Conservation (phyloP, 139 green algal genomes). For the Chlamydomonas asymmetrica region DNA sequence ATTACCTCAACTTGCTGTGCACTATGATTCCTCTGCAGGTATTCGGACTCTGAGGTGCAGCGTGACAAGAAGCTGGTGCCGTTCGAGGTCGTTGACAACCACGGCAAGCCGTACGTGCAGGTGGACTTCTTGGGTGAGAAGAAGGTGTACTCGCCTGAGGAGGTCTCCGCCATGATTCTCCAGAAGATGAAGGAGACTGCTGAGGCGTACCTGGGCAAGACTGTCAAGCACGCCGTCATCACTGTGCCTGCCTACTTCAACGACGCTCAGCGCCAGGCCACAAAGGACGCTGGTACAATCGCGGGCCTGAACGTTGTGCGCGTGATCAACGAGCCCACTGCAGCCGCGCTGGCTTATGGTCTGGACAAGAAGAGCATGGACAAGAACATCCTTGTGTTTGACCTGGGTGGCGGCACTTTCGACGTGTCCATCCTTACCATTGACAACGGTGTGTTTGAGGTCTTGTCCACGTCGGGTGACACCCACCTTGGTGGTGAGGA, state of each 20-base stretch:
- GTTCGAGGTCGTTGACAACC: slow-evolving; percentile 47
- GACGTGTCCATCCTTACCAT: slow-evolving; percentile 96
- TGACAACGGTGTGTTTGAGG: slow-evolving; percentile 79
- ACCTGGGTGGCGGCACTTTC: slow-evolving; percentile 93
- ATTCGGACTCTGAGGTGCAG: slow-evolving; percentile 76
- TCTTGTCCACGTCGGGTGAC: slow-evolving; percentile 91
- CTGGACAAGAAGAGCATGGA: slow-evolving; percentile 72
- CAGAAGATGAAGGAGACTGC: slow-evolving; percentile 83
- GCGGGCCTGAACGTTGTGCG: slow-evolving; percentile 91
- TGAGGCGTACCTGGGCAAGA: slow-evolving; percentile 73
- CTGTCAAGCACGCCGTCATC: slow-evolving; percentile 88
- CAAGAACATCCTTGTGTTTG: slow-evolving; percentile 90
- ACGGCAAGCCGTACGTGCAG: slow-evolving; percentile 46
- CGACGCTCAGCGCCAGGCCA: slow-evolving; percentile 90
- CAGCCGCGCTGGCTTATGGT: slow-evolving; percentile 86
- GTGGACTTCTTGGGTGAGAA: slow-evolving; percentile 55
- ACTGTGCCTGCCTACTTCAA: slow-evolving; percentile 97
- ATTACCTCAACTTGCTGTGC: no score
- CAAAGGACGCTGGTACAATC: slow-evolving; percentile 91
- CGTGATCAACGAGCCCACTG: slow-evolving; percentile 98
- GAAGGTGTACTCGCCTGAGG: slow-evolving; percentile 54
- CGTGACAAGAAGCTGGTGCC: slow-evolving; percentile 89
- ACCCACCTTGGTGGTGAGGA: slow-evolving; percentile 94
- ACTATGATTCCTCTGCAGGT: no score
- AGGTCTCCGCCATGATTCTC: slow-evolving; percentile 59